phyloP scores from a whole-genome alignment of 148 eudicot species.

The Rhododendron williamsianum region DNA sequence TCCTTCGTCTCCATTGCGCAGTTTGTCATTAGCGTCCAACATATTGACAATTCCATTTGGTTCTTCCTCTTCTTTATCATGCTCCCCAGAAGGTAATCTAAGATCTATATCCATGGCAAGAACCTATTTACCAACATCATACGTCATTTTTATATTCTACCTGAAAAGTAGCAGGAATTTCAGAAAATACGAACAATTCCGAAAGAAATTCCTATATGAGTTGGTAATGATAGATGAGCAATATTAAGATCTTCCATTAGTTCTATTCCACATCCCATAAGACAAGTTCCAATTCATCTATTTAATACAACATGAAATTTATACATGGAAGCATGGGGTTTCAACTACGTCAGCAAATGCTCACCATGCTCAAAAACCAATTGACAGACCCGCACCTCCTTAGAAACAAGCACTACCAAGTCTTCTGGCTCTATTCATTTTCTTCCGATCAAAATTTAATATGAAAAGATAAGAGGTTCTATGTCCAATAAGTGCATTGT shows the following conservation, averaged over 20 bases:
- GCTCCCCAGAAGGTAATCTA: conserved; percentile 77
- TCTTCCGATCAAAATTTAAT: no score
- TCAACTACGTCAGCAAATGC: not conserved
- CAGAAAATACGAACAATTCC: conserved; percentile 8
- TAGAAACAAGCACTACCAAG: not conserved
- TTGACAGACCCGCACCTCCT: not conserved
- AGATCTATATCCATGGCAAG: conserved; percentile 83
- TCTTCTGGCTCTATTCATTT: not conserved
- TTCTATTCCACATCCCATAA: not conserved
- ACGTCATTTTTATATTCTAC: conserved; percentile 14
- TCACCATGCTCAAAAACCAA: not conserved
- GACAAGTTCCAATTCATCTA: not conserved
- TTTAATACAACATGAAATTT: not conserved
- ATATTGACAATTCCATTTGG: conserved; percentile 43
- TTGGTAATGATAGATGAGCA: not conserved
- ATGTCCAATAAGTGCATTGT: not conserved
- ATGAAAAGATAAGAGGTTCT: not conserved
- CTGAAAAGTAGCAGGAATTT: conserved; percentile 23
- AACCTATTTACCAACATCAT: conserved; percentile 13
- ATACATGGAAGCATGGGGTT: not conserved
- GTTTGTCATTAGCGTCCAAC: conserved; percentile 56
- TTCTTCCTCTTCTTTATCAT: conserved; percentile 73
- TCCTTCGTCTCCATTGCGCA: conserved; percentile 41
- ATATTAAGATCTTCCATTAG: not conserved
- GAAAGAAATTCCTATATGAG: conserved; percentile 6